These are phyloP conservation scores for Populus pruinosa DNA, from an alignment of 345 rosid species.

Conservation along the genomic window DNA sequence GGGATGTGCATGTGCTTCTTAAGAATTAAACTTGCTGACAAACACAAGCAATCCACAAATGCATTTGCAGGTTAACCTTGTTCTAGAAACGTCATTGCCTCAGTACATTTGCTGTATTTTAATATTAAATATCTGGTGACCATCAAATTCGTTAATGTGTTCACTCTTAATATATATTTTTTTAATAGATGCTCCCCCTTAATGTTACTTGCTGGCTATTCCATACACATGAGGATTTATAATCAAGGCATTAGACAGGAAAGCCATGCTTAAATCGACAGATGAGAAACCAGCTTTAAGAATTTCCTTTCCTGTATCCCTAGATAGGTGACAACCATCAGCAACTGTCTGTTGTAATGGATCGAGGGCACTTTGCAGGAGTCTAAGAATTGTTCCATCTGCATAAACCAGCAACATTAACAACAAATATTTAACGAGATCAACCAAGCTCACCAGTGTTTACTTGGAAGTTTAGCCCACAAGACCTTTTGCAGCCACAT, in stretches of 20 bases:
- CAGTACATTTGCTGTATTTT: too few relatives aligned
- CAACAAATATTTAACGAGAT: not conserved
- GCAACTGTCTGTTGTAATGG: conserved; percentile 66
- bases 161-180: too few relatives aligned
- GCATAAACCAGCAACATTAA: conserved; percentile 7
- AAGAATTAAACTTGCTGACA: too few relatives aligned
- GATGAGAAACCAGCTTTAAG: conserved; percentile 54
- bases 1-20: too few relatives aligned
- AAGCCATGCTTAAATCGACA: conserved; percentile 41
- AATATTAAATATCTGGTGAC: too few relatives aligned
- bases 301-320: conserved; percentile 59
- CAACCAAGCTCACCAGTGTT: not conserved
- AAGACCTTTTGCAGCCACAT: conserved; percentile 81
- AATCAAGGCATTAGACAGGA: conserved; percentile 37
- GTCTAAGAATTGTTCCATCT: conserved; percentile 70
- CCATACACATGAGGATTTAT: conserved; percentile 69
- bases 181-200: not conserved
- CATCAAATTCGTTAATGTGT: too few relatives aligned
- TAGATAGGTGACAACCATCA: conserved; percentile 78
- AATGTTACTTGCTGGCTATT: conserved; percentile 48
- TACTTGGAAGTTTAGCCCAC: not conserved
- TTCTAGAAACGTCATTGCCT: too few relatives aligned
- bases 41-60: too few relatives aligned
- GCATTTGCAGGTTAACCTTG: too few relatives aligned
- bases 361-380: conserved; percentile 53